Conservation (phyloP, 164 flowering plant genomes). For the Echeveria elegans region DNA sequence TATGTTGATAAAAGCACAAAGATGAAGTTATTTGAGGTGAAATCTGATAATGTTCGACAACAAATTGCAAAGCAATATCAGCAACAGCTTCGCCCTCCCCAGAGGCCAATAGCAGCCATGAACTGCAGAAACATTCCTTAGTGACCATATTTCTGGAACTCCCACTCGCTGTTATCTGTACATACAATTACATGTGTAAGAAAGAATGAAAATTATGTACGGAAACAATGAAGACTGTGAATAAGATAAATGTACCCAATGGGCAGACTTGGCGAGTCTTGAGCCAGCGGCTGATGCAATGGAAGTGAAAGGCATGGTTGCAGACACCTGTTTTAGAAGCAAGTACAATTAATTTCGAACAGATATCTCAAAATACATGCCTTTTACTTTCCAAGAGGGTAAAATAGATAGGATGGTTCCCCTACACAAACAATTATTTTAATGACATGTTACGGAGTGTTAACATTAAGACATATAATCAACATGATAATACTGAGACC, state of each 20-base stretch:
- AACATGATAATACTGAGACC: too few relatives aligned
- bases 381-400: neutral
- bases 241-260: neutral
- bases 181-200: neutral
- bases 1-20: neutral
- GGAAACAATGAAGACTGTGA: neutral
- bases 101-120: neutral
- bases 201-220: neutral
- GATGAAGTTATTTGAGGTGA: neutral
- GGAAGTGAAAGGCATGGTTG: neutral
- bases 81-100: neutral
- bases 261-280: slow-evolving; percentile 3
- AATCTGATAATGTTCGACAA: neutral
- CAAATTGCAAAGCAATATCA: neutral
- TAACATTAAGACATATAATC: too few relatives aligned
- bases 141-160: neutral
- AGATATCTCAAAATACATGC: too few relatives aligned
- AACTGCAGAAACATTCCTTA: neutral
- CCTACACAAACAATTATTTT: too few relatives aligned
- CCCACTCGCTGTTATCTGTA: neutral
- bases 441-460: too few relatives aligned
- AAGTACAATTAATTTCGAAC: neutral
- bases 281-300: slow-evolving; percentile 1
- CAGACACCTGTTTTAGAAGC: neutral
- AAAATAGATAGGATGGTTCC: too few relatives aligned